Conservation (phyloP, 192 early-diverging fungal species). For the Podila epicladia region DNA sequence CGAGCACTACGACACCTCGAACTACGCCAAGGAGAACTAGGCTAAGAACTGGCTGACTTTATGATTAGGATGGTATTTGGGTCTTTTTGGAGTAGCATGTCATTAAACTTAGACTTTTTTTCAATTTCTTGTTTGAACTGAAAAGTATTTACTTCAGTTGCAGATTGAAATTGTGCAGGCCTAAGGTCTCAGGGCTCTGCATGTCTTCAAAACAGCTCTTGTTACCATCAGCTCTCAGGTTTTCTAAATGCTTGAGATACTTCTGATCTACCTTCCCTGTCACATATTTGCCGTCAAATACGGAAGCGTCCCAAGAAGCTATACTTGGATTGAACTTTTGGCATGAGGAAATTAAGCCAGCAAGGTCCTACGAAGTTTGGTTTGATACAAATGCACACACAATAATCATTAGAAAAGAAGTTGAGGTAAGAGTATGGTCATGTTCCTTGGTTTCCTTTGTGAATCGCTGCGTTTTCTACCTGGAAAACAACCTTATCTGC, state of each 20-base stretch:
- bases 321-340: slow-evolving; percentile 87
- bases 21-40: slow-evolving; percentile 45
- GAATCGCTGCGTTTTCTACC: slow-evolving; percentile 46
- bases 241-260: slow-evolving; percentile 71
- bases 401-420: too few relatives aligned
- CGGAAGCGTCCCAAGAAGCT: slow-evolving; percentile 91
- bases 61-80: too few relatives aligned
- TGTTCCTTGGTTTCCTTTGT: not conserved
- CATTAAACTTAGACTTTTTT: too few relatives aligned
- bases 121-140: too few relatives aligned
- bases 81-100: too few relatives aligned
- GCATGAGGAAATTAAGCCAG: slow-evolving; percentile 87
- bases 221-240: slow-evolving; percentile 57
- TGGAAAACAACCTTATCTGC: slow-evolving; percentile 98
- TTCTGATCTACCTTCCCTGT: slow-evolving; percentile 79
- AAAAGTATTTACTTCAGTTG: not conserved
- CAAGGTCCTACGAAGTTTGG: slow-evolving; percentile 62
- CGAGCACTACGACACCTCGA: slow-evolving; percentile 73
- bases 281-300: slow-evolving; percentile 96
- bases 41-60: not conserved
- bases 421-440: not conserved
- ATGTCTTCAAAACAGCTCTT: slow-evolving; percentile 41
- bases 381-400: not conserved
- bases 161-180: slow-evolving; percentile 18
- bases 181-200: slow-evolving; percentile 44